Conservation (phyloP, 768 basidiomycete species). For the Suillus fuscotomentosus region DNA sequence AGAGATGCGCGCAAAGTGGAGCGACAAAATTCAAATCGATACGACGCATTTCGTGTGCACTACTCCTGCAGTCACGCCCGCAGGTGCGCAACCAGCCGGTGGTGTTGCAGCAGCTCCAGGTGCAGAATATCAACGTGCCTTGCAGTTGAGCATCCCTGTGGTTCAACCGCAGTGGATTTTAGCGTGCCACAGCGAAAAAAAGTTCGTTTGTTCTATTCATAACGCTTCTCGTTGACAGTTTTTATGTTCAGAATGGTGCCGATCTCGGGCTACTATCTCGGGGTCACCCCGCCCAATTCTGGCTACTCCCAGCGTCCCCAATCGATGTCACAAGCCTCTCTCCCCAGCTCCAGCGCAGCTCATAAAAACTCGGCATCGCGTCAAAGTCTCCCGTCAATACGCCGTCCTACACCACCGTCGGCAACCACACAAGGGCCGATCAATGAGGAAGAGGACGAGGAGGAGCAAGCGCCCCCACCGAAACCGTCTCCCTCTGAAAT, state of each 20-base stretch:
- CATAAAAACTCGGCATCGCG: conserved; percentile 46
- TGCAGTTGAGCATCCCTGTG: conserved; percentile 91
- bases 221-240: conserved; percentile 2
- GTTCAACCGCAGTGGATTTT: conserved; percentile 95
- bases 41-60: conserved; percentile 98
- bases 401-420: conserved; percentile 44
- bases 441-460: conserved; percentile 38
- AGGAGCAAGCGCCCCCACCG: conserved; percentile 27
- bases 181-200: conserved; percentile 82
- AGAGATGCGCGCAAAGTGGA: conserved; percentile 89
- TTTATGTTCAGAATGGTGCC: conserved; percentile 72
- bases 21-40: conserved; percentile 93
- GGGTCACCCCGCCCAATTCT: conserved; percentile 53
- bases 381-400: conserved; percentile 65
- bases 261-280: conserved; percentile 81
- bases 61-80: conserved; percentile 70
- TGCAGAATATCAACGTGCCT: conserved; percentile 91
- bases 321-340: conserved; percentile 72
- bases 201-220: conserved; percentile 44
- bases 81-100: conserved; percentile 55
- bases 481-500: conserved; percentile 12
- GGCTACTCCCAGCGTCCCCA: conserved; percentile 51
- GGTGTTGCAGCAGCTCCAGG: conserved; percentile 61
- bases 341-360: conserved; percentile 41
- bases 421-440: conserved; percentile 34